Percentiles rank a stretch among this genome's conserved stretches.
Conservation (phyloP, 306 rosid species). For the Acacia acuminata region DNA sequence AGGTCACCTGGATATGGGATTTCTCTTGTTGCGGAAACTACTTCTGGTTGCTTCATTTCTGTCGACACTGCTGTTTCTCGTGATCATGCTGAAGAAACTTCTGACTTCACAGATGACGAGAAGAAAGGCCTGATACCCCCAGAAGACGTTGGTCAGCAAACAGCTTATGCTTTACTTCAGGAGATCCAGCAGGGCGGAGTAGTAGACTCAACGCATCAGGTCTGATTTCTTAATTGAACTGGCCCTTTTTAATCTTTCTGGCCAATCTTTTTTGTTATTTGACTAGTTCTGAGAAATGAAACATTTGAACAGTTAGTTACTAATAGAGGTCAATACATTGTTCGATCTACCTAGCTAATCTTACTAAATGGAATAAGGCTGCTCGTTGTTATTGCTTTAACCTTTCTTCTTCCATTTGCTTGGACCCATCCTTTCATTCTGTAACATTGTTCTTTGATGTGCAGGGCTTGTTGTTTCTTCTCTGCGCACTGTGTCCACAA, state of each 20-base stretch:
- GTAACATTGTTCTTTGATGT: constrained; percentile 11
- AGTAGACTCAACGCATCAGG: constrained; percentile 96
- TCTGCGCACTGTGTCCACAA: constrained; percentile 66
- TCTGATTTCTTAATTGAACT: constrained; percentile 37
- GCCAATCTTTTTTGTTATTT: background rate
- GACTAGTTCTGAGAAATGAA: background rate
- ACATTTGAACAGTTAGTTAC: background rate
- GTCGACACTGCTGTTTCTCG: too few relatives aligned
- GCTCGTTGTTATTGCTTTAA: background rate
- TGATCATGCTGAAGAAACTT: constrained; percentile 44
- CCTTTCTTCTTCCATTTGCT: background rate
- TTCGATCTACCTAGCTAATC: background rate
- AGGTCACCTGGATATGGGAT: constrained; percentile 97
- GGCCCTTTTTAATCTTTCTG: background rate
- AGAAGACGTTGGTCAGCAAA: constrained; percentile 58
- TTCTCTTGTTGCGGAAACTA: constrained; percentile 91
- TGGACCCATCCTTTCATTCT: background rate
- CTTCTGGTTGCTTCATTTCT: constrained; percentile 73
- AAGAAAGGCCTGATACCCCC: constrained; percentile 61
- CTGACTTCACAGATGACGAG: constrained; percentile 60
- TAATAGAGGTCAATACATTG: background rate
- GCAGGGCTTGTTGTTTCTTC: constrained; percentile 83
- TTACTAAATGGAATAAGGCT: background rate
- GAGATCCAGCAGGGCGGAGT: constrained; percentile 88
- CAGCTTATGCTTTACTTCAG: constrained; percentile 68